Evolutionary conservation across 768 basidiomycete genomes (phyloP).

Genomic region (Lepiota venenata): DNA sequence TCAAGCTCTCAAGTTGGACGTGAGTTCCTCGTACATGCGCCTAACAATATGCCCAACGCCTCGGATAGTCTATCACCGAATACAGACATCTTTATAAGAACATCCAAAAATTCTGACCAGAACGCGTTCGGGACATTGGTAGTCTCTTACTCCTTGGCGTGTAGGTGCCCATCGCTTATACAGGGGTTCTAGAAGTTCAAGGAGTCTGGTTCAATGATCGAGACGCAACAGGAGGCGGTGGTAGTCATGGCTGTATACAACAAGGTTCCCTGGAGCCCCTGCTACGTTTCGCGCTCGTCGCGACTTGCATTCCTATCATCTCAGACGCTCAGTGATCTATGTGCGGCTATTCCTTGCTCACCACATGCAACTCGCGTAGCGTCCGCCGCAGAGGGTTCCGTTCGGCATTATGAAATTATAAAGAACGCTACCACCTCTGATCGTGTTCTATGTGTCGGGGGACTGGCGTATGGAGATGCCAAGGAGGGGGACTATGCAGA

Average conservation of each 20-base stretch:
- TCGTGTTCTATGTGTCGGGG: slow-evolving; percentile 61
- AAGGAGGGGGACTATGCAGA: slow-evolving; percentile 52
- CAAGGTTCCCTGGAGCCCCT: slow-evolving; percentile 58
- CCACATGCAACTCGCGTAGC: slow-evolving; percentile 13
- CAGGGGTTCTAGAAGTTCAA: slow-evolving; percentile 18
- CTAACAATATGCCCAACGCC: background rate
- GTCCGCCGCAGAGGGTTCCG: slow-evolving; percentile 33
- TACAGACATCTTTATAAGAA: slow-evolving; percentile 51
- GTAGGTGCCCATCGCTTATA: background rate
- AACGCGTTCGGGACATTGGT: slow-evolving; percentile 51
- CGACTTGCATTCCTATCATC: slow-evolving; percentile 70
- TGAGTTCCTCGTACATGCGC: slow-evolving; percentile 27
- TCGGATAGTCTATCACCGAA: slow-evolving; percentile 2
- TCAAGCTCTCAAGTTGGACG: slow-evolving; percentile 61
- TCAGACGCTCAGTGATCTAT: slow-evolving; percentile 66
- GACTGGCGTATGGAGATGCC: slow-evolving; percentile 54
- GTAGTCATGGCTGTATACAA: slow-evolving; percentile 60
- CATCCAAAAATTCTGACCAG: slow-evolving; percentile 62
- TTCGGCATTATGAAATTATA: slow-evolving; percentile 10
- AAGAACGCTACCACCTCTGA: slow-evolving; percentile 20
- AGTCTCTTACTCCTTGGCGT: background rate
- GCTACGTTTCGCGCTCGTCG: slow-evolving; percentile 57
- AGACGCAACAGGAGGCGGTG: slow-evolving; percentile 37
- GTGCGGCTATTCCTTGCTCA: slow-evolving; percentile 53
- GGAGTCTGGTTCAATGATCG: background rate